Percentiles rank a stretch among this genome's conserved stretches.
These are phyloP conservation scores for Tolypocladium paradoxum DNA, from an alignment of 2,329 filamentous ascomycete species.

Conservation along the genomic window DNA sequence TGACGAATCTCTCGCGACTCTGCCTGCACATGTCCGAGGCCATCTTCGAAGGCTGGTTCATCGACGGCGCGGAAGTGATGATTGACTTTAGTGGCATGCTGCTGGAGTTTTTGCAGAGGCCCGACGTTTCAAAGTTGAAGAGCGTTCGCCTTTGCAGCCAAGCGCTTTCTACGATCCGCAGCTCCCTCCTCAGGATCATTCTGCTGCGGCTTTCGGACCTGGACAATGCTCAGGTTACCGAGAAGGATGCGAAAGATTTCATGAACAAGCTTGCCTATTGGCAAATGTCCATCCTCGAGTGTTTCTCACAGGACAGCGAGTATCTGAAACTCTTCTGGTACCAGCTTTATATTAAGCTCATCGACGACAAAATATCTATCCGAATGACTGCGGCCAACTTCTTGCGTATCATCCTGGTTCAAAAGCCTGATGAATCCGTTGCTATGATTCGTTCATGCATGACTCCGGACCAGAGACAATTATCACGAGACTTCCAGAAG, in stretches of 20 bases:
- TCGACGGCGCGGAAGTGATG: constrained; percentile 72
- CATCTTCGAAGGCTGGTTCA: constrained; percentile 93
- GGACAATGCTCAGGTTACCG: constrained; percentile 50
- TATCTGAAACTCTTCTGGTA: constrained; percentile 84
- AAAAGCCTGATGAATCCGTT: constrained; percentile 77
- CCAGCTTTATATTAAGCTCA: constrained; percentile 79
- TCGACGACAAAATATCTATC: constrained; percentile 56
- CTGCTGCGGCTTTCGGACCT: constrained; percentile 76
- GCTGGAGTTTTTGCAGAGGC: constrained; percentile 78
- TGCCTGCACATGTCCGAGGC: constrained; percentile 75
- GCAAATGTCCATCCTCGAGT: constrained; percentile 81
- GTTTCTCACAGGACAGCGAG: constrained; percentile 67
- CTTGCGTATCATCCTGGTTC: constrained; percentile 85
- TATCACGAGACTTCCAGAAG: constrained; percentile 70
- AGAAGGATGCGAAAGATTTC: constrained; percentile 56
- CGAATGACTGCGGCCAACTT: constrained; percentile 71
- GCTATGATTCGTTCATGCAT: constrained; percentile 63
- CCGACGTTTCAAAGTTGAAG: constrained; percentile 72
- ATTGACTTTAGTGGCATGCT: constrained; percentile 79
- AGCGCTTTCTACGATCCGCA: constrained; percentile 64
- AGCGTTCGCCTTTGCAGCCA: constrained; percentile 85
- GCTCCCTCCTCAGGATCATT: constrained; percentile 67
- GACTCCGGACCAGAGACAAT: constrained; percentile 55
- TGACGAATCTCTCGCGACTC: constrained; percentile 80
- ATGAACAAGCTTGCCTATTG: constrained; percentile 86